Evolutionary conservation across 441 rosid genomes (phyloP).

Genomic region (Pelargonium fulgidum): DNA sequence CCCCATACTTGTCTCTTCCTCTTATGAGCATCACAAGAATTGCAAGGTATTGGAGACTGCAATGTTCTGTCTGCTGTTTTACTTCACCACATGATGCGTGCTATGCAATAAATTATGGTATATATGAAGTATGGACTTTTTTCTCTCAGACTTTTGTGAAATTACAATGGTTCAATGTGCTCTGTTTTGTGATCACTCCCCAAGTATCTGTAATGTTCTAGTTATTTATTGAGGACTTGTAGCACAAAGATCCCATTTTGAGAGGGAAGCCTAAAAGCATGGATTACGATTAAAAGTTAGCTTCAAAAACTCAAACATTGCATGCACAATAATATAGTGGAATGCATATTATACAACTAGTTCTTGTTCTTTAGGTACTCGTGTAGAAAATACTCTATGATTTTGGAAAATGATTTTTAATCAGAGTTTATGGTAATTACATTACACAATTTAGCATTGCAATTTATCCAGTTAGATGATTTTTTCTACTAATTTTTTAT

Average conservation of each 20-base stretch:
- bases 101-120: neutral
- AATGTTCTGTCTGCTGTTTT: neutral
- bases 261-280: too few relatives aligned
- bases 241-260: too few relatives aligned
- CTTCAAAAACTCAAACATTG: too few relatives aligned
- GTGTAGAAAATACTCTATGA: too few relatives aligned
- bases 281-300: too few relatives aligned
- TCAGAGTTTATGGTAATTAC: too few relatives aligned
- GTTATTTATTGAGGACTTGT: too few relatives aligned
- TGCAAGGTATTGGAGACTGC: conserved; percentile 52
- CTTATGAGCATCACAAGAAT: conserved; percentile 86
- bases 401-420: neutral
- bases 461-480: neutral
- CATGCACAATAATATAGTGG: too few relatives aligned
- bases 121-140: conserved; percentile 5
- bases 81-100: neutral
- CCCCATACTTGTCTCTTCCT: conserved; percentile 77
- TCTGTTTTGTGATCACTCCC: neutral
- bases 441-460: too few relatives aligned
- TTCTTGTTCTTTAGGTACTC: too few relatives aligned
- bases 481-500: neutral
- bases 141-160: neutral
- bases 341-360: too few relatives aligned
- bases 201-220: too few relatives aligned
- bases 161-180: neutral